Evolutionary conservation across 192 early-diverging fungal species (phyloP).

Genomic region (Allomyces javanicus): DNA sequence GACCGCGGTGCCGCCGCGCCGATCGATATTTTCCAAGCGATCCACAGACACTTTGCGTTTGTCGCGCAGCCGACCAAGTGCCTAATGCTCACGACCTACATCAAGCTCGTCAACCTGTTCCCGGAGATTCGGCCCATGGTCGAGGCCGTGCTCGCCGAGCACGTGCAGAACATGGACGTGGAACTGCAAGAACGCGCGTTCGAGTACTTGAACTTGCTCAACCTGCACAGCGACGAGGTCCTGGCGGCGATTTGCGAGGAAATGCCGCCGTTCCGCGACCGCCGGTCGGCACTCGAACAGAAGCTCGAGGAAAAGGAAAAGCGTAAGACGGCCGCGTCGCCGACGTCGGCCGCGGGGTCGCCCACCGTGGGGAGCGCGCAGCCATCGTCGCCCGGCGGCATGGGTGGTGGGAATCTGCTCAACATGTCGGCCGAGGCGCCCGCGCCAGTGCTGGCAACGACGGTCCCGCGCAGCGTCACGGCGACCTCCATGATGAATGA

Average conservation of each 20-base stretch:
- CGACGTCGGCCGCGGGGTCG: constrained; percentile 30
- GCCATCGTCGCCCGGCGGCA: constrained; percentile 13
- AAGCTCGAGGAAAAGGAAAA: constrained; percentile 85
- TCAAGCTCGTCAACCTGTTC: constrained; percentile 94
- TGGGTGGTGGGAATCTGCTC: constrained; percentile 9
- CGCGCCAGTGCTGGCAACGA: constrained; percentile 6
- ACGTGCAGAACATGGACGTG: constrained; percentile 70
- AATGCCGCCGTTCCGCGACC: constrained; percentile 94
- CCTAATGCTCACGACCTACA: constrained; percentile 72
- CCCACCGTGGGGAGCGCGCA: constrained; percentile 12
- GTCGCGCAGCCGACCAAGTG: constrained; percentile 61
- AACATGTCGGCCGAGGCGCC: constrained; percentile 9
- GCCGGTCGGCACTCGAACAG: constrained; percentile 77
- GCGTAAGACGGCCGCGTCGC: constrained; percentile 84
- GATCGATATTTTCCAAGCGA: constrained; percentile 81
- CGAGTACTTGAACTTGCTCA: constrained; percentile 80
- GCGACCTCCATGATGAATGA: constrained; percentile 13
- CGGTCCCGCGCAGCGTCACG: constrained; percentile 5
- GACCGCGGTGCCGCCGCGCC: constrained; percentile 66
- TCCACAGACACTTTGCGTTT: constrained; percentile 77
- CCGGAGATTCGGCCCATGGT: constrained; percentile 89
- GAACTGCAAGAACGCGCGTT: constrained; percentile 95
- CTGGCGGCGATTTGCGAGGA: constrained; percentile 88
- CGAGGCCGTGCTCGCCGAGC: constrained; percentile 65
- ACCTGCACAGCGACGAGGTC: constrained; percentile 64